Base-by-base conservation (phyloP, 371 early-diverging fungal species). In the Actinomucor elegans region DNA sequence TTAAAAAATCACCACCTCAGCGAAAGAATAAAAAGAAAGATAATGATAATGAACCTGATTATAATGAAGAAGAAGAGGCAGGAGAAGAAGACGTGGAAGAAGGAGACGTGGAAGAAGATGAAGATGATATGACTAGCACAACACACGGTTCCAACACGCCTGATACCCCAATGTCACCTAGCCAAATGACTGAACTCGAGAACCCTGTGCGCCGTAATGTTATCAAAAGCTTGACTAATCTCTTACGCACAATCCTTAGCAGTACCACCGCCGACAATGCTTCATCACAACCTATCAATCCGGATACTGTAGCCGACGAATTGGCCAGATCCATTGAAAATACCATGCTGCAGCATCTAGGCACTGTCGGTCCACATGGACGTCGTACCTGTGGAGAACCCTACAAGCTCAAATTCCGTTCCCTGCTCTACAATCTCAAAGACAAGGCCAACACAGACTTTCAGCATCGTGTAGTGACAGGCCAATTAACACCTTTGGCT, bases 361-460 rank as follows among this genome's bases (percentile, higher is more conserved):
- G 62, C 5, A 71, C 73, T 33, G 41, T 53, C 0, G 32, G 33
- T 7, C 46, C 46, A 11, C 32, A 51, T 26, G 55, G 38, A 11
- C 40, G 47, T 7, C 57, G 42, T 12, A 51, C 52, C 3, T 68
- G 75, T 59, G 84, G 80, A 2, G 75, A 76, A 40, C 71, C 76
- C 43, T 93, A 93, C 73, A 90, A 90, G 73, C 69, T 73, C 57
- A 89, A 88, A 67, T 87, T 84, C 59, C 68, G 93, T 34, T 84
- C 85, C 0, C 59, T 93, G 21, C 66, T 84, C 41, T 86, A 86
- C 69, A 90, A 89, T 62, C 70, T 93, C 21, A 89, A 86, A 55
- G 90, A 90, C 66, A 83, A 83, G 62, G 82, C 79, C 53, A 93
- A 91, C 50, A 60, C 76, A 29, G 65, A 64, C 2, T 83, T 93